Base-by-base conservation (phyloP, 768 basidiomycete genomes). In the Russula virescens region DNA sequence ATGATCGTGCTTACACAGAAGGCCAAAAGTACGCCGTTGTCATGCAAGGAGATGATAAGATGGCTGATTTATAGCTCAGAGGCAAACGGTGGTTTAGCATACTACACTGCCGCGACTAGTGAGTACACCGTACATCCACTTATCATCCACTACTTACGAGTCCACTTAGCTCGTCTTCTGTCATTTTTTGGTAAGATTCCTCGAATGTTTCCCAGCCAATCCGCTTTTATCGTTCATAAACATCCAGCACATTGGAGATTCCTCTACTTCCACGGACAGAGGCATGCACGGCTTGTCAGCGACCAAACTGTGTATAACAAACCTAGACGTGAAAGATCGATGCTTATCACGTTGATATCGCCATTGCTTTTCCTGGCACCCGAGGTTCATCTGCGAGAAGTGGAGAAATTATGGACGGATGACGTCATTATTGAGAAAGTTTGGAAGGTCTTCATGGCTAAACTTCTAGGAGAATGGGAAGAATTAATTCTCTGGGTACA, bases 201-300 rank as follows among this genome's bases (percentile, higher is more conserved):
- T 1, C n/a, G 2, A 9, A 6, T 10, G 2, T 11, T 4, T 52
- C 31, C 6, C 47, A 21, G 9, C 3, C 18, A 10, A 28, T 31
- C 4, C 16, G 5, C 28, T 26, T 35, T 52, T 14, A 1, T 54
- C 18, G 7, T 42, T 21, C 16, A 1, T 14, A 1, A 5, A n/a
- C 42, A 18, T 40, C 9, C 9, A 63, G 62, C 57, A 25, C 62
- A 63, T 42, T 63, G 62, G 62, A 58, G 57, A 10, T 63, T 63
- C 31, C 31, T 64, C 35, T 54, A 61, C 53, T 60, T 60, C 42
- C 63, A 64, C 11, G 63, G 63, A 21, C 63, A 64, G 46, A 42
- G 8, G 19, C 23, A 50, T 16, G 57, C 63, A 23, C 63, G 63
- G 4, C 47, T 64, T 23, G 46, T 53, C 40, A 52, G 38, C 31